Evolutionary conservation across 140 eudicot genomes (phyloP).

Genomic region (Flaveria floridana): DNA sequence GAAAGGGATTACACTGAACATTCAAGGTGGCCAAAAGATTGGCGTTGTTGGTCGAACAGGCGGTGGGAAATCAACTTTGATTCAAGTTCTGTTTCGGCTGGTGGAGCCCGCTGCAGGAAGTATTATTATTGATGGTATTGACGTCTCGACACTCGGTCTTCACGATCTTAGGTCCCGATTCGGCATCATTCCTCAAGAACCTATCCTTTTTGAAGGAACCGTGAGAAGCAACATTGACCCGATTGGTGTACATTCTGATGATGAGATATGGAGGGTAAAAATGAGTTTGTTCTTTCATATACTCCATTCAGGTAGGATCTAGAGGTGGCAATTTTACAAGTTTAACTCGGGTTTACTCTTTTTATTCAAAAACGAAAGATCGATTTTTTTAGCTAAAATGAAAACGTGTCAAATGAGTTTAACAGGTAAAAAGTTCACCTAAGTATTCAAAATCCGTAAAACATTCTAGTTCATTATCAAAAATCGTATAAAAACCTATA

Average conservation of each 20-base stretch:
- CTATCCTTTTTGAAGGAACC: constrained; percentile 82
- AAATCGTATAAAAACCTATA: no score
- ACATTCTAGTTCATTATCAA: no score
- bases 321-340: neutral
- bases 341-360: neutral
- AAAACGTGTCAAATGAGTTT: no score
- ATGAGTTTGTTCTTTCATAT: constrained; percentile 10
- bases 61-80: constrained; percentile 81
- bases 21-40: constrained; percentile 77
- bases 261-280: constrained; percentile 68
- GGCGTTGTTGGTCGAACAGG: constrained; percentile 97
- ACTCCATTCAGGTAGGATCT: neutral
- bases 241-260: constrained; percentile 62
- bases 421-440: no score
- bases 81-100: constrained; percentile 78
- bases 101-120: constrained; percentile 77
- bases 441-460: no score
- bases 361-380: neutral
- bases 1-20: constrained; percentile 57
- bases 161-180: constrained; percentile 89
- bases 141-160: constrained; percentile 66
- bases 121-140: constrained; percentile 65
- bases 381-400: no score
- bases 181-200: constrained; percentile 91
- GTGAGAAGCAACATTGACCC: constrained; percentile 95